A percentile compares a stretch with the other conserved stretches of the same genome.
Conservation (phyloP, 2,329 filamentous ascomycete species). For the Chrysoporthe cubensis region DNA sequence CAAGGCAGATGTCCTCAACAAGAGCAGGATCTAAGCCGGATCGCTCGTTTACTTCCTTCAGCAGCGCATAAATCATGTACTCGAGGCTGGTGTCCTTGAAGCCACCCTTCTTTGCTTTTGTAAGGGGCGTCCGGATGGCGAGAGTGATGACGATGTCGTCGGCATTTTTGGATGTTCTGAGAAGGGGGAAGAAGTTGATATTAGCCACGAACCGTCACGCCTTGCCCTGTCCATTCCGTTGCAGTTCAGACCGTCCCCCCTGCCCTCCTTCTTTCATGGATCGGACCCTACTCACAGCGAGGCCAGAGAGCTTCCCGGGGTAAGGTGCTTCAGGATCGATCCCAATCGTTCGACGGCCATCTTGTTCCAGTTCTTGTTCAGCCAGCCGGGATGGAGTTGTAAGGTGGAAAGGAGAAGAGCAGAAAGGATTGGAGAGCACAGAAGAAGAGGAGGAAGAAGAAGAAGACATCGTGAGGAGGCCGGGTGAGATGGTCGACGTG, state of each 20-base stretch:
- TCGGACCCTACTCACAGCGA: conserved; percentile 67
- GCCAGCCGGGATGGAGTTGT: neutral
- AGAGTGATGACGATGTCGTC: conserved; percentile 97
- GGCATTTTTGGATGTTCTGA: conserved; percentile 85
- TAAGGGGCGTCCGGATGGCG: conserved; percentile 84
- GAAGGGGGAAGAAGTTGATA: conserved; percentile 30
- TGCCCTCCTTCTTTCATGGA: conserved; percentile 16
- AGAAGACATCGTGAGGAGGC: neutral
- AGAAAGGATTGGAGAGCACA: neutral
- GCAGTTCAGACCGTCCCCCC: neutral
- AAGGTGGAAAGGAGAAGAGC: too few species aligned
- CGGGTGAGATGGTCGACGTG: neutral
- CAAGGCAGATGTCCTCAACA: conserved; percentile 88
- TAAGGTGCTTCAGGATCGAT: conserved; percentile 85
- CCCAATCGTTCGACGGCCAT: conserved; percentile 88
- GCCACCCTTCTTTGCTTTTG: conserved; percentile 87
- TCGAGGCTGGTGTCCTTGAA: conserved; percentile 95
- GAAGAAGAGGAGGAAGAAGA: neutral
- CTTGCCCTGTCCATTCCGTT: neutral
- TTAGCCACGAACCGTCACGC: conserved; percentile 27
- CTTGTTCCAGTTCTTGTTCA: conserved; percentile 34
- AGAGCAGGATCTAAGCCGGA: conserved; percentile 78
- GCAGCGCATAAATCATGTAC: conserved; percentile 79
- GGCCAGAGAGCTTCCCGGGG: conserved; percentile 71
- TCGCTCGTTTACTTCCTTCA: conserved; percentile 75